Conservation (phyloP, 2,329 filamentous ascomycete genomes). For the Pseudocercospora eumusae region DNA sequence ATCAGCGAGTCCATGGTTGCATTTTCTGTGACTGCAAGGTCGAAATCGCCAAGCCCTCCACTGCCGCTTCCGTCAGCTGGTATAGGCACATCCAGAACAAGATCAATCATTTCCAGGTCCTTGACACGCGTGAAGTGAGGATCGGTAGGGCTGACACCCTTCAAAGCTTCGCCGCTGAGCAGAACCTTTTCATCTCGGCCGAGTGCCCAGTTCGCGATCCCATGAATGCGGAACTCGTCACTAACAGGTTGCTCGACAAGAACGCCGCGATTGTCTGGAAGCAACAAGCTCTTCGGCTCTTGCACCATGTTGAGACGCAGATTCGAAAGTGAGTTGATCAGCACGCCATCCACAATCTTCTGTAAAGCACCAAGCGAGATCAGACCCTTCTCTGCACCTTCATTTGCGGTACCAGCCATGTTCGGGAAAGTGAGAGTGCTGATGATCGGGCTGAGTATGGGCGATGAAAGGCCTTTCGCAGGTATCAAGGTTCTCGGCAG, state of each 20-base stretch:
- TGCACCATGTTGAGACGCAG: conserved; percentile 67
- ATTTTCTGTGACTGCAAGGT: conserved; percentile 26
- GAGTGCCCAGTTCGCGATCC: conserved; percentile 76
- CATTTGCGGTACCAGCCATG: conserved; percentile 34
- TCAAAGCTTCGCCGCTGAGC: conserved; percentile 68
- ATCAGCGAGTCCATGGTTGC: conserved; percentile 50
- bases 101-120: conserved; percentile 70
- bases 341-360: conserved; percentile 59
- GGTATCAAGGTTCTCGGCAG: conserved; percentile 75
- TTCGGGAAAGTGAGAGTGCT: conserved; percentile 69
- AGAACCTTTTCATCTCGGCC: conserved; percentile 87
- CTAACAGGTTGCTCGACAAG: conserved; percentile 45
- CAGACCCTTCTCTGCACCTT: conserved; percentile 23
- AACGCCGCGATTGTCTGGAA: conserved; percentile 36
- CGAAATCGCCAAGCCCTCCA: neutral
- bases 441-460: conserved; percentile 69
- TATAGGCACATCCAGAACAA: conserved; percentile 61
- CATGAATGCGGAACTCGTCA: conserved; percentile 69
- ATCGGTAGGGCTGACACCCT: conserved; percentile 68
- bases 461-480: conserved; percentile 72
- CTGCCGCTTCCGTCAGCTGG: neutral
- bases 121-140: conserved; percentile 79
- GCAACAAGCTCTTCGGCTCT: conserved; percentile 52
- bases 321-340: conserved; percentile 63
- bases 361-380: conserved; percentile 50